Conservation (phyloP, 495 filamentous ascomycete genomes). For the Recurvomyces mirabilis region DNA sequence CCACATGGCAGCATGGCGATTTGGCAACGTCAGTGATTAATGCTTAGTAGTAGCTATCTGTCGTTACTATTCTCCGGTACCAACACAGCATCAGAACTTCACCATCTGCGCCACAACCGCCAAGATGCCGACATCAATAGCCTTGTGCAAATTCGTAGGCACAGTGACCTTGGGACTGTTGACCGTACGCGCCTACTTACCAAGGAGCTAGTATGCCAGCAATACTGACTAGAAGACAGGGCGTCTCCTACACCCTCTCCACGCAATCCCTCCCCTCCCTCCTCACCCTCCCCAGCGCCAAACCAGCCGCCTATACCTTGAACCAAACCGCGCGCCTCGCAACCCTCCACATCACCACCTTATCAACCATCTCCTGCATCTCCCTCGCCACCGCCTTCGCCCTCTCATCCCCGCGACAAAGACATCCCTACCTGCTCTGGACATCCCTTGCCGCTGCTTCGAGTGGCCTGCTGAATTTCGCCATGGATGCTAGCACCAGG, state of each 20-base stretch:
- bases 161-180: constrained; percentile 75
- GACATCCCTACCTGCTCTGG: constrained; percentile 83
- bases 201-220: neutral
- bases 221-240: constrained; percentile 40
- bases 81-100: no score
- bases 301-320: constrained; percentile 53
- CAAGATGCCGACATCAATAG: constrained; percentile 58
- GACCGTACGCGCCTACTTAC: constrained; percentile 48
- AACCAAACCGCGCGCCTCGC: constrained; percentile 48
- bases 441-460: constrained; percentile 46
- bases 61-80: no score
- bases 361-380: constrained; percentile 48
- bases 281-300: constrained; percentile 61
- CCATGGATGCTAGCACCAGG: constrained; percentile 40
- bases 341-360: constrained; percentile 45
- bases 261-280: constrained; percentile 65
- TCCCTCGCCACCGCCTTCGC: constrained; percentile 62
- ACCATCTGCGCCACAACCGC: no score
- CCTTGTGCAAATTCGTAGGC: constrained; percentile 78
- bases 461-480: constrained; percentile 44
- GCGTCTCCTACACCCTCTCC: constrained; percentile 69
- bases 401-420: constrained; percentile 54
- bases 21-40: no score
- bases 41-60: no score
- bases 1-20: no score